These are phyloP conservation scores for Mayamaea pseudoterrestris DNA, from an alignment of 108 stramenopile species.

Conservation along the genomic window DNA sequence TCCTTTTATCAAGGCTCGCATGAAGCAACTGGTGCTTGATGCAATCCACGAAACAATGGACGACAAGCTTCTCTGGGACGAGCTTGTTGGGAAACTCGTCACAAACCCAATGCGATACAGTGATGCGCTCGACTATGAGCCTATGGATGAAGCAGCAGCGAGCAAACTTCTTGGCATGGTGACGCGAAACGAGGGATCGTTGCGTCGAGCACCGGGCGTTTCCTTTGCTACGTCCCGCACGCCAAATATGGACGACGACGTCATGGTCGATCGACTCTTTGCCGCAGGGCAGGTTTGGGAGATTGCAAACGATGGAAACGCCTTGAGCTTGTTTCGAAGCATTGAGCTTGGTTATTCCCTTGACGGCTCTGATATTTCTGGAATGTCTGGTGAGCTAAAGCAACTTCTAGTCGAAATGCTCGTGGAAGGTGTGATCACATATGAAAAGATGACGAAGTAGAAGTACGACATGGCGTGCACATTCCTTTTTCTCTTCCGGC, in stretches of 20 bases:
- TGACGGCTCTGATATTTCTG: too few relatives aligned
- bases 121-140: conserved; percentile 31
- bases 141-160: conserved; percentile 19
- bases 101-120: conserved; percentile 37
- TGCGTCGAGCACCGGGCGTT: conserved; percentile 67
- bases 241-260: conserved; percentile 2
- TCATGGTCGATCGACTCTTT: conserved; percentile 25
- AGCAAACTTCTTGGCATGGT: conserved; percentile 23
- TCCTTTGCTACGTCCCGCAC: conserved; percentile 50
- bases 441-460: too few relatives aligned
- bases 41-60: conserved; percentile 33
- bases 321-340: too few relatives aligned
- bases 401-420: too few relatives aligned
- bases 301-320: too few relatives aligned
- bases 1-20: conserved; percentile 29
- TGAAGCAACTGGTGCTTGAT: conserved; percentile 42
- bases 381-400: too few relatives aligned
- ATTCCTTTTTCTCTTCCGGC: too few relatives aligned
- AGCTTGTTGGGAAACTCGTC: conserved; percentile 49
- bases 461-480: too few relatives aligned
- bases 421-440: too few relatives aligned
- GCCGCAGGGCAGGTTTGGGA: conserved; percentile 34
- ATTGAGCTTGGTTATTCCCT: too few relatives aligned
- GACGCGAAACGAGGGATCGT: conserved; percentile 11
- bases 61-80: conserved; percentile 53